Evolutionary conservation across 192 early-diverging fungal species (phyloP).

Genomic region (Podila clonocystis): DNA sequence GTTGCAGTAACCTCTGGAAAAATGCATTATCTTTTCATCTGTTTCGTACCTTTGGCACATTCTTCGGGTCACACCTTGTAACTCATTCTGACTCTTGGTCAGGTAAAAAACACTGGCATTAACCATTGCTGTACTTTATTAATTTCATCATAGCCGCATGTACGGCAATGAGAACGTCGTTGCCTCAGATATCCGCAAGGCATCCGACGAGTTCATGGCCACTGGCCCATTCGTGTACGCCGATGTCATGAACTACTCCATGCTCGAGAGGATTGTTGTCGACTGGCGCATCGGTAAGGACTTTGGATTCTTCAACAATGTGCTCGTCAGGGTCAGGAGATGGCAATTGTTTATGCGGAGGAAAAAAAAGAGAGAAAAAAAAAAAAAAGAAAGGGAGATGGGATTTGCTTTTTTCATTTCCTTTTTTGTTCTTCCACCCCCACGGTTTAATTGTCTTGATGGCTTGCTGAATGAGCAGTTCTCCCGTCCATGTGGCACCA

Average conservation of each 20-base stretch:
- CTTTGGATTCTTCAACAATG: neutral
- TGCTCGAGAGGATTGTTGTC: conserved; percentile 71
- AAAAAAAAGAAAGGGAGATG: neutral
- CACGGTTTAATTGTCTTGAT: neutral
- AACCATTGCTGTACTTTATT: neutral
- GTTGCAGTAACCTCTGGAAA: neutral
- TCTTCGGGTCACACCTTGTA: neutral
- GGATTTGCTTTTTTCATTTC: neutral
- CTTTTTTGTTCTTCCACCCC: conserved; percentile 1
- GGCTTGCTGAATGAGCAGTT: neutral
- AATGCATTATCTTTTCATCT: neutral
- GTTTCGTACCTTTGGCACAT: conserved; percentile 45
- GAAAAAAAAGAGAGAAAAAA: neutral
- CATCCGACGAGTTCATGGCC: conserved; percentile 54
- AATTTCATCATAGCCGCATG: conserved; percentile 29
- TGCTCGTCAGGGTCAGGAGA: conserved; percentile 4
- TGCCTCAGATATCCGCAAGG: conserved; percentile 73
- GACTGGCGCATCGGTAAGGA: conserved; percentile 64
- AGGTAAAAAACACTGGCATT: no score
- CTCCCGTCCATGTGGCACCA: neutral
- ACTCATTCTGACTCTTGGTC: neutral
- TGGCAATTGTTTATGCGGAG: neutral
- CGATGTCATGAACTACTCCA: conserved; percentile 71
- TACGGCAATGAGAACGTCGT: conserved; percentile 71
- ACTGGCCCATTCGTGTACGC: conserved; percentile 72